phyloP scores from a whole-genome alignment of 345 rosid genomes.

The Passiflora organensis region DNA sequence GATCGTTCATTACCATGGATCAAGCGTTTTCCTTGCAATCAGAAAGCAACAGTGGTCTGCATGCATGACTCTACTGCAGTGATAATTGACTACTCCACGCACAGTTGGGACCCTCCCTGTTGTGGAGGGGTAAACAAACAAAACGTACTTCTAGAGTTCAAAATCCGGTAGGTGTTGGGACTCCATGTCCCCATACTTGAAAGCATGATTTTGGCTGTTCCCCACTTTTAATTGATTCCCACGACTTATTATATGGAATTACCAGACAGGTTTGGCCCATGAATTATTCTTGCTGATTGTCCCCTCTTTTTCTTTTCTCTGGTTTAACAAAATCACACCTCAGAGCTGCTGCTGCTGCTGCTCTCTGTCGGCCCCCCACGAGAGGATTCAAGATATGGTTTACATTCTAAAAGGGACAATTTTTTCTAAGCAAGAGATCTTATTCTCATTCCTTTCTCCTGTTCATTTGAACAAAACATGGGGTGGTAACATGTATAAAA shows the following conservation, averaged over 20 bases:
- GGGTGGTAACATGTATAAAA: background rate
- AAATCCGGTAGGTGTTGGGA: conserved; percentile 11
- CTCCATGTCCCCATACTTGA: conserved; percentile 21
- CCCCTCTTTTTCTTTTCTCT: no score
- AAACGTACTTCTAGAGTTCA: background rate
- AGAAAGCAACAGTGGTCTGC: background rate
- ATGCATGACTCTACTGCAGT: background rate
- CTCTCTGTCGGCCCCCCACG: conserved; percentile 17
- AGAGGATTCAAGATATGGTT: conserved; percentile 12
- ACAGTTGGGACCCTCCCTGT: background rate
- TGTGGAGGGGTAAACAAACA: conserved; percentile 9
- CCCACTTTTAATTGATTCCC: conserved; percentile 13
- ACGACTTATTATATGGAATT: conserved; percentile 1
- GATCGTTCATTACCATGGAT: no score
- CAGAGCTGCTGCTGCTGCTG: background rate
- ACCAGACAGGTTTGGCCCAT: conserved; percentile 30
- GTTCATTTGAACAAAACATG: background rate
- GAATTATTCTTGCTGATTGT: conserved; percentile 25
- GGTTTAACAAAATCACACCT: background rate
- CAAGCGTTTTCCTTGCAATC: no score
- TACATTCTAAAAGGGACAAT: conserved; percentile 8
- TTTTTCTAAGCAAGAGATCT: conserved; percentile 16
- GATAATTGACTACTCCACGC: conserved; percentile 6
- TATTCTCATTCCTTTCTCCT: background rate
- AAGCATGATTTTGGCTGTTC: conserved; percentile 22